These are phyloP conservation scores for Orbilia quercus DNA, from an alignment of 2,329 filamentous ascomycete species.

Conservation along the genomic window DNA sequence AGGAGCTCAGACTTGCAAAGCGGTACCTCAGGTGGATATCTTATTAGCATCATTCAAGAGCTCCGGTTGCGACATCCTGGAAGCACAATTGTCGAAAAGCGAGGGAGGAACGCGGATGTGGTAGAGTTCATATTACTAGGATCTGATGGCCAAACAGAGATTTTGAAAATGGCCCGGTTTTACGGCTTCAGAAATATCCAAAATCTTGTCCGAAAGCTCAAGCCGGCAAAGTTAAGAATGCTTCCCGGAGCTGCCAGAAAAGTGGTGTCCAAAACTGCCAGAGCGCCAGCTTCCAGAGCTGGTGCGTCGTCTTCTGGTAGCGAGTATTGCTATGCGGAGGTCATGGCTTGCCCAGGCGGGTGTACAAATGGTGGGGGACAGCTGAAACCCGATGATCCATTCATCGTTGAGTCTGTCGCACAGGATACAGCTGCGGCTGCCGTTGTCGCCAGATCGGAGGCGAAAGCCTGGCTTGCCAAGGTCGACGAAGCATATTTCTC, in stretches of 20 bases:
- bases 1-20: conserved; percentile 63
- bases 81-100: conserved; percentile 75
- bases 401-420: conserved; percentile 63
- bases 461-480: conserved; percentile 83
- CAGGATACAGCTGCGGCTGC: conserved; percentile 64
- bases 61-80: conserved; percentile 77
- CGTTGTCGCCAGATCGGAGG: conserved; percentile 70
- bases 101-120: conserved; percentile 90
- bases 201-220: conserved; percentile 91
- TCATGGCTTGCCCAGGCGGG: conserved; percentile 99
- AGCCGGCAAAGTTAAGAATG: conserved; percentile 79
- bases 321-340: conserved; percentile 69
- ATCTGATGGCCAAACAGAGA: conserved; percentile 55
- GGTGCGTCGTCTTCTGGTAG: conserved; percentile 58
- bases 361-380: conserved; percentile 98
- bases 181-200: conserved; percentile 99
- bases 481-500: conserved; percentile 94
- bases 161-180: conserved; percentile 82
- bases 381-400: conserved; percentile 86
- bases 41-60: conserved; percentile 83
- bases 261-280: conserved; percentile 60
- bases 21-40: conserved; percentile 87
- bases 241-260: conserved; percentile 72
- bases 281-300: conserved; percentile 61
- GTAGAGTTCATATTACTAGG: conserved; percentile 73